Base-by-base conservation (phyloP, 192 early-diverging fungal species). In the Coemansia nantahalensis region DNA sequence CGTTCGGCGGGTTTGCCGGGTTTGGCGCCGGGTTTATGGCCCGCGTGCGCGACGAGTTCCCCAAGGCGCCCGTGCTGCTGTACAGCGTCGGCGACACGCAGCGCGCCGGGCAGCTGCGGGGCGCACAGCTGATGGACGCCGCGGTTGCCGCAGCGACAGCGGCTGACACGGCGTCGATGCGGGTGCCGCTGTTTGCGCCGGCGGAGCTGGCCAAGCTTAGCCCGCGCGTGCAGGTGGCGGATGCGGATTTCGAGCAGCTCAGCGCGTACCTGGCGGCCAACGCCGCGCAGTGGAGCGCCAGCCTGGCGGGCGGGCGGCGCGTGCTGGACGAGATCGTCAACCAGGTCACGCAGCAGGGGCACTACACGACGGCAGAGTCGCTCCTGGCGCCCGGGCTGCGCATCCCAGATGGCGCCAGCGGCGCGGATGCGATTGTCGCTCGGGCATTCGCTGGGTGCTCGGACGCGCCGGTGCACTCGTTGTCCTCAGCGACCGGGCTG, bases 1-100 rank as follows among this genome's bases (percentile, higher is more conserved):
- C 84, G 1, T 54, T 72, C 19, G 82, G 83, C 40, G 89, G 82
- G 8, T 88, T 85, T 73, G 84, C 83, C n/a, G 89, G 89, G 4
- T 90, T 80, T 51, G 57, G 79, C 15, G 43, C 72, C 35, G 79
- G 76, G 32, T 81, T 82, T 35, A 30, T 90, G 19, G 76, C 79
- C 19, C 51, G 68, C 33, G 53, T 87, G 39, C 80, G 82, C 8
- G 86, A 90, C 17, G 89, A 90, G 54, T 90, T 64, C 62, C 80
- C 85, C 0, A 90, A 90, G 46, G 42, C 75, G 0, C 45, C 84
- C 3, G 54, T 90, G 8, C 32, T 85, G 4, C 77, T 81, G 8
- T 88, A 80, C 59, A 84, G 71, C 15, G 68, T 80, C 31, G 76
- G 60, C 16, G 58, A 63, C 28, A 10, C 34, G 18, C 36, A 45